Base-by-base conservation (phyloP, 139 green algal genomes). In the Picocystis salinarum region DNA sequence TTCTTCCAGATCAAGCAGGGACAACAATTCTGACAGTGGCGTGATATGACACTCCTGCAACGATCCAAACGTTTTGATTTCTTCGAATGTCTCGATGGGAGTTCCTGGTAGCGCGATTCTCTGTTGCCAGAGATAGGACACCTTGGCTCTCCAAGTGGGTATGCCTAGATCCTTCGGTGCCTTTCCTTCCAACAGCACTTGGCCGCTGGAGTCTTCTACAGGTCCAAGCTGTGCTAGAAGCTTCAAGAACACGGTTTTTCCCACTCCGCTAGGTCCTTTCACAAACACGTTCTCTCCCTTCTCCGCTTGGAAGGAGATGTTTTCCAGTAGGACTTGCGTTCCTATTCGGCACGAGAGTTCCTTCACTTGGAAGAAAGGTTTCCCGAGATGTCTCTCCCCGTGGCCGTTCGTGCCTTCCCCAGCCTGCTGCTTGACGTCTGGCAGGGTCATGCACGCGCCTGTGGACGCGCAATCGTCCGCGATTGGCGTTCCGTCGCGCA, bases 181-280 rank as follows among this genome's bases (percentile, higher is more conserved):
- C n/a, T n/a, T n/a, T n/a, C n/a, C n/a, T n/a, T n/a, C n/a, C n/a
- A n/a, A n/a, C n/a, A n/a, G n/a, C n/a, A n/a, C n/a, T n/a, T n/a
- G n/a, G n/a, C 7, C 40, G 40, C n/a, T n/a, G n/a, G n/a, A n/a
- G n/a, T n/a, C n/a, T n/a, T n/a, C n/a, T n/a, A n/a, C n/a, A n/a
- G n/a, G 58, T 28, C 86, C 66, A 0, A 90, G 50, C 13, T 39
- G 62, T 0, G 78, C 78, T 0, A 90, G 12, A 0, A 52, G 30
- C 4, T 76, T 61, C 23, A 92, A 56, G 4, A 92, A 46, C 6
- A 89, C 56, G 17, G 57, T 74, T 47, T 92, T 92, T 20, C 80
- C 80, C 6, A 80, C 64, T 3, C 80, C 79, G 6, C 46, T 69
- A 1, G 80, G 74, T 0, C 80, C 80, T 4, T 49, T 42, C 4